Conservation (phyloP, 108 stramenopile genomes). For the Stephanodiscus triporus region DNA sequence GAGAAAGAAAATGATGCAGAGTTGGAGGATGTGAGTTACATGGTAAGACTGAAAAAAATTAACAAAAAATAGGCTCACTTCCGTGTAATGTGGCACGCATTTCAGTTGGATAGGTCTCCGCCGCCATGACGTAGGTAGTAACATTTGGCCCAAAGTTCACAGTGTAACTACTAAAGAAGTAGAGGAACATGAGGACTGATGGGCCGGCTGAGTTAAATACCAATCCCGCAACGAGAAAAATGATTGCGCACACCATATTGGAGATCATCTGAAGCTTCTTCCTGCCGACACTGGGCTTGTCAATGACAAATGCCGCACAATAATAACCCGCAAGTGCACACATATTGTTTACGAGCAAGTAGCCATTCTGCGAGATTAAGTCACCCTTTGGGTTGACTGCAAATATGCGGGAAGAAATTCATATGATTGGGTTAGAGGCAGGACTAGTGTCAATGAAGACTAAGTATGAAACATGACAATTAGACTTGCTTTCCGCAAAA, state of each 20-base stretch:
- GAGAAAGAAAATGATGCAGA: background rate
- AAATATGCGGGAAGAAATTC: background rate
- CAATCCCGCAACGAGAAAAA: background rate
- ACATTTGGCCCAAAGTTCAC: slow-evolving; percentile 22
- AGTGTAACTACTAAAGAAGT: slow-evolving; percentile 18
- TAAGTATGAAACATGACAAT: background rate
- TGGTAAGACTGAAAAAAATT: no score
- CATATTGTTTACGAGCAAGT: slow-evolving; percentile 25
- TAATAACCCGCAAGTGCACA: slow-evolving; percentile 27
- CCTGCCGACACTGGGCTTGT: slow-evolving; percentile 18
- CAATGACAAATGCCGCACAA: slow-evolving; percentile 19
- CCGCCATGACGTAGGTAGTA: slow-evolving; percentile 34
- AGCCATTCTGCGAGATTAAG: slow-evolving; percentile 23
- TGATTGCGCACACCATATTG: slow-evolving; percentile 8
- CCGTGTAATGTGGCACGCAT: slow-evolving; percentile 30
- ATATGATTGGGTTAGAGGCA: background rate
- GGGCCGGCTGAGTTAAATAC: slow-evolving; percentile 9
- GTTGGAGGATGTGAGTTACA: background rate
- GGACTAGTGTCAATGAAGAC: background rate
- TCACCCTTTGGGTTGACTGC: slow-evolving; percentile 23
- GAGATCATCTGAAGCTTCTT: slow-evolving; percentile 17
- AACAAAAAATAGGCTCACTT: background rate
- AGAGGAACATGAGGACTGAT: slow-evolving; percentile 8
- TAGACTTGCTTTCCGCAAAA: slow-evolving; percentile 9
- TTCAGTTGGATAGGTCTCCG: slow-evolving; percentile 34